These are phyloP conservation scores for Letharia lupina DNA, from an alignment of 495 filamentous ascomycete genomes.

Conservation along the genomic window DNA sequence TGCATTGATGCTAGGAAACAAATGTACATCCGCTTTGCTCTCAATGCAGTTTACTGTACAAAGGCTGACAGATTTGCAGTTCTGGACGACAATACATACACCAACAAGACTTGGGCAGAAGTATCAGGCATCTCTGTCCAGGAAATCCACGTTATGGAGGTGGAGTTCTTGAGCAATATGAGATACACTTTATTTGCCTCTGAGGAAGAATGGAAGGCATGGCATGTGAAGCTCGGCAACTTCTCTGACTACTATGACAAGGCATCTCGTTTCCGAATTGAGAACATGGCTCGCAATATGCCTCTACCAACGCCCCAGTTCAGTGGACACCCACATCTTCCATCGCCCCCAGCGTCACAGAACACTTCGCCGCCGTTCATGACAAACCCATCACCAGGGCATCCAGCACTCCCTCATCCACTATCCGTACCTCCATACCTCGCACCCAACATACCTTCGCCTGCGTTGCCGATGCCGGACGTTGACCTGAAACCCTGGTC, in stretches of 20 bases:
- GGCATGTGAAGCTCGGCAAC: conserved; percentile 70
- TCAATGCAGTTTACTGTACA: background rate
- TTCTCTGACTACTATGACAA: conserved; percentile 75
- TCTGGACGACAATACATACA: conserved; percentile 97
- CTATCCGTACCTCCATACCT: conserved; percentile 36
- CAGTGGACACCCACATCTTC: conserved; percentile 36
- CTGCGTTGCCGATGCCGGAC: conserved; percentile 44
- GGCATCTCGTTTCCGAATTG: conserved; percentile 36
- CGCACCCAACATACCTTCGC: conserved; percentile 39
- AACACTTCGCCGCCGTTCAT: conserved; percentile 36
- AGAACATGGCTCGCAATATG: conserved; percentile 10
- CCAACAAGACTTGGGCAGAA: conserved; percentile 99
- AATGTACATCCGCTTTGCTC: conserved; percentile 56
- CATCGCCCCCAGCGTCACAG: conserved; percentile 46
- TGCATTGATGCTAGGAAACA: conserved; percentile 96
- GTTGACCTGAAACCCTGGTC: conserved; percentile 34
- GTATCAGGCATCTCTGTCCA: conserved; percentile 90
- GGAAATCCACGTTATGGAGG: conserved; percentile 99
- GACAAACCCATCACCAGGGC: conserved; percentile 24
- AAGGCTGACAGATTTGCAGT: conserved; percentile 45
- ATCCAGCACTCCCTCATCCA: conserved; percentile 27
- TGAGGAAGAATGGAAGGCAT: conserved; percentile 70
- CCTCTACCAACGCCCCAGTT: conserved; percentile 20
- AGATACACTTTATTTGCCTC: conserved; percentile 85
- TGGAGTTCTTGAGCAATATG: conserved; percentile 98